Percentiles rank a stretch among this genome's conserved stretches.
Conservation (phyloP, 176 grass and related monocot genomes). For the Eleusine coracana region DNA sequence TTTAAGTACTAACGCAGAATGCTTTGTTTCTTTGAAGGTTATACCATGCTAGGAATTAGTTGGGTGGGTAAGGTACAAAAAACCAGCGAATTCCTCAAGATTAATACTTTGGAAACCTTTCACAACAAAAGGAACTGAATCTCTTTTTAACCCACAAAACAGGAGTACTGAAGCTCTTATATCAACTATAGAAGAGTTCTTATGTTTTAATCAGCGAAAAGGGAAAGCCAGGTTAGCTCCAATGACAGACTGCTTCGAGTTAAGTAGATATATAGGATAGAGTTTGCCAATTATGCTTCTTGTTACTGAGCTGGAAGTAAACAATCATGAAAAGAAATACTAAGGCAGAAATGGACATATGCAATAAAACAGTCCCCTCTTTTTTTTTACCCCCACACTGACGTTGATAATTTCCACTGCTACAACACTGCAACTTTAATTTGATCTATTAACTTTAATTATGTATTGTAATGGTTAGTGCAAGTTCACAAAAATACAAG, state of each 20-base stretch:
- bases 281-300: constrained; percentile 24
- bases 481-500: neutral
- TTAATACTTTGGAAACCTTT: neutral
- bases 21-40: neutral
- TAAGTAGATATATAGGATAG: constrained; percentile 13
- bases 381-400: neutral
- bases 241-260: constrained; percentile 6
- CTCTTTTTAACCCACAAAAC: neutral
- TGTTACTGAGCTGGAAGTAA: constrained; percentile 1
- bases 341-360: neutral
- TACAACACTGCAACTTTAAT: neutral
- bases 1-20: constrained; percentile 29
- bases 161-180: neutral
- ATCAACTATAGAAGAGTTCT: constrained; percentile 25
- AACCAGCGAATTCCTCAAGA: neutral
- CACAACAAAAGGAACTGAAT: neutral
- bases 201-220: constrained; percentile 8
- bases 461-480: constrained; percentile 1
- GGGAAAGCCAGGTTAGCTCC: constrained; percentile 23
- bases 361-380: neutral
- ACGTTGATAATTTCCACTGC: constrained; percentile 5
- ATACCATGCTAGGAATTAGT: constrained; percentile 8
- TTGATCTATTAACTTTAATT: neutral
- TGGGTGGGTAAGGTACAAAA: neutral
- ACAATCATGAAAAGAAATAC: neutral